phyloP scores from a whole-genome alignment of 441 rosid genomes.

The Breynia disticha region DNA sequence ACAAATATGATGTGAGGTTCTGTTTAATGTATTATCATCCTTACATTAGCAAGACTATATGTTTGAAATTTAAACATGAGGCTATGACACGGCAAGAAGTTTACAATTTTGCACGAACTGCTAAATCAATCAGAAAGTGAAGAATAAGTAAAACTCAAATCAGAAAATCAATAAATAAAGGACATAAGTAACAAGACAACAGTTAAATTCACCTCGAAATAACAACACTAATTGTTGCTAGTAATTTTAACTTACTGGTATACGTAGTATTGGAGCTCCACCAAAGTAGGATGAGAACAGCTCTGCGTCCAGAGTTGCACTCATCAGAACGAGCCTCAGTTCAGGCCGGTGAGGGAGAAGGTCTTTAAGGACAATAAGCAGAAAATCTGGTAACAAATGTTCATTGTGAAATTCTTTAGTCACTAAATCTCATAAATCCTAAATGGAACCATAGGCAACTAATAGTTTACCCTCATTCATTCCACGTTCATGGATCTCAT shows the following conservation, averaged over 20 bases:
- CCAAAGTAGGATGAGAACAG: constrained; percentile 81
- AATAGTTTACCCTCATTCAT: constrained; percentile 76
- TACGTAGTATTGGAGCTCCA: constrained; percentile 60
- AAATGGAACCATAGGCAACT: constrained; percentile 11
- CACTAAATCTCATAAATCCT: constrained; percentile 6
- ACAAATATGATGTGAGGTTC: too few species aligned
- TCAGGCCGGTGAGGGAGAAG: constrained; percentile 82
- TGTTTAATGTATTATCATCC: too few species aligned
- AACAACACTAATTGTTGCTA: too few species aligned
- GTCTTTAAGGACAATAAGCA: constrained; percentile 85
- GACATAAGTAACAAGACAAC: too few species aligned
- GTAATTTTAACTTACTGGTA: constrained; percentile 54
- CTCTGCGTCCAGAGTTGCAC: constrained; percentile 88
- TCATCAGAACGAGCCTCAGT: constrained; percentile 78
- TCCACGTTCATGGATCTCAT: constrained; percentile 97
- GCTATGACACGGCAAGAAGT: too few species aligned
- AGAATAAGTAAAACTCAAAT: neutral
- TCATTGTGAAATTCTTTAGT: constrained; percentile 17
- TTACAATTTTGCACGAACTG: neutral
- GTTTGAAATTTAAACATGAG: too few species aligned
- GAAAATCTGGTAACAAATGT: constrained; percentile 54
- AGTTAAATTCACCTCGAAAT: neutral
- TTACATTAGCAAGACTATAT: too few species aligned
- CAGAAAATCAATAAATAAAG: neutral
- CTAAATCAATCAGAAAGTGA: neutral